Evolutionary conservation across 768 basidiomycete genomes (phyloP).

Genomic region (Russula ochroleuca): DNA sequence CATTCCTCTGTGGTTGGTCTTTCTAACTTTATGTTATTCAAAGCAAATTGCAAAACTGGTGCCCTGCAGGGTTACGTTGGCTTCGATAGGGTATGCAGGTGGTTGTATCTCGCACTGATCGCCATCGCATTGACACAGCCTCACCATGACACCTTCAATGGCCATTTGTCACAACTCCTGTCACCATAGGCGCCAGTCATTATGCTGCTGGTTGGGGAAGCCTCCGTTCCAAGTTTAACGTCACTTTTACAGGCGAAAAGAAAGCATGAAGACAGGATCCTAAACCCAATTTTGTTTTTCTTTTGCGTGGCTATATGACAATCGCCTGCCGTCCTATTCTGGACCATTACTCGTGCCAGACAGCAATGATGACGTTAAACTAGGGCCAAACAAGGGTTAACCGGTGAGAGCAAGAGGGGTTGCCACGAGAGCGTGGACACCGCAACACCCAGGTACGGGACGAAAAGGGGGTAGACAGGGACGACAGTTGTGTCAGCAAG

Average conservation of each 20-base stretch:
- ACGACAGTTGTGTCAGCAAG: not conserved
- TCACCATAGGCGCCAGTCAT: not conserved
- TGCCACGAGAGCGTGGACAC: not conserved
- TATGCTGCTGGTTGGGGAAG: not conserved
- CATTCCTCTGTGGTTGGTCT: not conserved
- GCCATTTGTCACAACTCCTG: not conserved
- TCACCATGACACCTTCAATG: not conserved
- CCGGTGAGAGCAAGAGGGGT: not conserved
- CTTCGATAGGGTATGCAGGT: not conserved
- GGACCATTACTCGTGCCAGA: not conserved
- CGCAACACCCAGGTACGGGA: not conserved
- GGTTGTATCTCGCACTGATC: not conserved
- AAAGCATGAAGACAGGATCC: not conserved
- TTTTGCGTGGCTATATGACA: not conserved
- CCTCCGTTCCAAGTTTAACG: not conserved
- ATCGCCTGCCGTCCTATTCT: not conserved
- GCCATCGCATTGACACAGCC: not conserved
- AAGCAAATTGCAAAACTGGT: not conserved
- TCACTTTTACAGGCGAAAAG: not conserved
- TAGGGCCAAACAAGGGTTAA: not conserved
- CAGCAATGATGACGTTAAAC: not conserved
- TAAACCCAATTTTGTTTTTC: not conserved
- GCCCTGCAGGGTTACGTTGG: not conserved
- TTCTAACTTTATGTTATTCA: not conserved
- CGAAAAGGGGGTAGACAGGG: conserved; percentile 2